Evolutionary conservation across 1,284 basidiomycete species (phyloP).

Genomic region (Microbotryum violaceum): DNA sequence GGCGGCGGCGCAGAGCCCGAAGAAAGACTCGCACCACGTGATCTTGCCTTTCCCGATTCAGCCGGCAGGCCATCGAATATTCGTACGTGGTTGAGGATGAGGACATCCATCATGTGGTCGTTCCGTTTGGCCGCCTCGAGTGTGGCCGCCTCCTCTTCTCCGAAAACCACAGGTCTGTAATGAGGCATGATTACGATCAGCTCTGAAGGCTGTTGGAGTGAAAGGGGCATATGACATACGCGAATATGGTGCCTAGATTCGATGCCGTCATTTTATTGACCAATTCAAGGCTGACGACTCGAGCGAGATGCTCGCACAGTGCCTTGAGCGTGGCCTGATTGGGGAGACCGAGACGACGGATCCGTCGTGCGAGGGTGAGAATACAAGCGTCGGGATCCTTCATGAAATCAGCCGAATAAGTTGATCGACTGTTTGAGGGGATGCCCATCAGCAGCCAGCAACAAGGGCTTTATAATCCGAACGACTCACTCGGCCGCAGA

Average conservation of each 20-base stretch:
- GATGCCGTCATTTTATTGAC: slow-evolving; percentile 93
- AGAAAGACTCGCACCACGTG: slow-evolving; percentile 10
- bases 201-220: slow-evolving; percentile 28
- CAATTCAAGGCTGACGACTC: slow-evolving; percentile 59
- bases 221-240: slow-evolving; percentile 31
- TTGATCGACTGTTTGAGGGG: slow-evolving; percentile 21
- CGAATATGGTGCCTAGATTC: slow-evolving; percentile 40
- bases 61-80: slow-evolving; percentile 41
- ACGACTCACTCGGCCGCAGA: slow-evolving; percentile 66
- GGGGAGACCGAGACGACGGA: slow-evolving; percentile 72
- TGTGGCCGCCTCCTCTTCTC: slow-evolving; percentile 75
- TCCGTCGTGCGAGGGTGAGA: slow-evolving; percentile 61
- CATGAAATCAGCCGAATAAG: slow-evolving; percentile 35
- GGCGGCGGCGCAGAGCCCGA: slow-evolving; percentile 38
- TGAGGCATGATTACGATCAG: slow-evolving; percentile 55
- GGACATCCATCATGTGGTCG: slow-evolving; percentile 81
- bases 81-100: slow-evolving; percentile 57
- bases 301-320: slow-evolving; percentile 78
- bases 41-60: slow-evolving; percentile 8
- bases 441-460: slow-evolving; percentile 23
- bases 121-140: slow-evolving; percentile 60
- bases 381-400: slow-evolving; percentile 63
- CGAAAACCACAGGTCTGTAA: slow-evolving; percentile 58
- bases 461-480: slow-evolving; percentile 18
- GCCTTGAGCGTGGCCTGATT: slow-evolving; percentile 83